phyloP scores from a whole-genome alignment of 768 basidiomycete genomes.

The Pleurotus djamor region DNA sequence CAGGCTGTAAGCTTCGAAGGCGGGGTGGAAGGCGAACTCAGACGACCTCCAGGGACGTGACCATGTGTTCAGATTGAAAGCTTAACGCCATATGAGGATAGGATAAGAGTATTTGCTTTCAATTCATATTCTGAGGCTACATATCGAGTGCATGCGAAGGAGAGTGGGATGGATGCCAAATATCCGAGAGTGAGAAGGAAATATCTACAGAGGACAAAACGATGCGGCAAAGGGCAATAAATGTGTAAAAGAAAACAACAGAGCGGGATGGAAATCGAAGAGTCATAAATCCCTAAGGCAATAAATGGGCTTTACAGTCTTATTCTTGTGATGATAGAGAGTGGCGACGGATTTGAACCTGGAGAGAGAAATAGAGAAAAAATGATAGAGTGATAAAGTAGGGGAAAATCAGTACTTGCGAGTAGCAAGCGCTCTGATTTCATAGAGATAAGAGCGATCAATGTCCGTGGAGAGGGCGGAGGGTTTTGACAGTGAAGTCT shows the following conservation, averaged over 20 bases:
- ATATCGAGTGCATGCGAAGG: slow-evolving; percentile 8
- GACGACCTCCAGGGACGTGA: not conserved
- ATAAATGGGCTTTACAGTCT: slow-evolving; percentile 19
- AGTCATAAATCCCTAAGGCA: slow-evolving; percentile 14
- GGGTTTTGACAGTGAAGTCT: slow-evolving; percentile 21
- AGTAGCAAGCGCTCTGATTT: slow-evolving; percentile 85
- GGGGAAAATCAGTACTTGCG: slow-evolving; percentile 59
- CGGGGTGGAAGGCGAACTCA: not conserved
- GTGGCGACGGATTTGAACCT: slow-evolving; percentile 7
- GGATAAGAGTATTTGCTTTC: not conserved
- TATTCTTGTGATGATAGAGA: not conserved
- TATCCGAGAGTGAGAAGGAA: not conserved
- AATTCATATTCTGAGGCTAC: not conserved
- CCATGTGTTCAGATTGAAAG: not conserved
- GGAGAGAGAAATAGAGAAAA: slow-evolving; percentile 12
- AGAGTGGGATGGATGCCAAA: slow-evolving; percentile 6
- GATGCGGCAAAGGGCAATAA: slow-evolving; percentile 10
- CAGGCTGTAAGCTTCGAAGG: not conserved
- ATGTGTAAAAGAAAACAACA: slow-evolving; percentile 20
- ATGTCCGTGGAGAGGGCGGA: slow-evolving; percentile 37
- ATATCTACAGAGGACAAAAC: slow-evolving; percentile 13
- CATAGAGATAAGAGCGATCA: slow-evolving; percentile 69
- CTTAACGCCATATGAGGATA: not conserved
- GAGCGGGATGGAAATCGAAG: slow-evolving; percentile 20
- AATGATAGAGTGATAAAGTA: slow-evolving; percentile 2